Evolutionary conservation across 495 filamentous ascomycete genomes (phyloP).

Genomic region (Penicillium lagena): DNA sequence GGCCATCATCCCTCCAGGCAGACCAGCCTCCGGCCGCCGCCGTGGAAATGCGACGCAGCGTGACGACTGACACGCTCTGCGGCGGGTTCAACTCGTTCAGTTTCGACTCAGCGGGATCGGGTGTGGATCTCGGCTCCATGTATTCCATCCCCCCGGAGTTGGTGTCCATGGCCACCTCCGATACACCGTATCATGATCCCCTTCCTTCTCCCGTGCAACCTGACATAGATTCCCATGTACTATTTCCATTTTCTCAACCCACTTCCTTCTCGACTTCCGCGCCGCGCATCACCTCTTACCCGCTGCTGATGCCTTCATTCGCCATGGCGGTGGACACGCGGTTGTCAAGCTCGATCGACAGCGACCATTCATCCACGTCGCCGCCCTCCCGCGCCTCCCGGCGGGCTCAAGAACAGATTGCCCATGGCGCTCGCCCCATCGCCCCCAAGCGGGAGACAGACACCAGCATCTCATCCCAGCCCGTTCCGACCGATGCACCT

Average conservation of each 20-base stretch:
- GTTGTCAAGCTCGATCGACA: slow-evolving; percentile 26
- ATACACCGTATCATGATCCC: slow-evolving; percentile 19
- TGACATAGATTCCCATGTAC: slow-evolving; percentile 19
- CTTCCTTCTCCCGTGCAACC: slow-evolving; percentile 22
- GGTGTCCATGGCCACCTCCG: slow-evolving; percentile 27
- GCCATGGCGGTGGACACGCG: slow-evolving; percentile 26
- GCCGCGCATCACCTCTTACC: slow-evolving; percentile 21
- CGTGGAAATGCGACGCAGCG: slow-evolving; percentile 40
- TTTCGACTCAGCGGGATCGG: slow-evolving; percentile 31
- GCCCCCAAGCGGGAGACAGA: slow-evolving; percentile 35
- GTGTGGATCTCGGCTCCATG: slow-evolving; percentile 20
- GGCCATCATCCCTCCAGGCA: slow-evolving; percentile 12
- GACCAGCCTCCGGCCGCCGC: slow-evolving; percentile 15
- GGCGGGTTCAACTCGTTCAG: slow-evolving; percentile 39
- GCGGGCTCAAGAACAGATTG: slow-evolving; percentile 38
- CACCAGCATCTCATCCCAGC: slow-evolving; percentile 10
- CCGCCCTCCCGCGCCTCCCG: slow-evolving; percentile 33
- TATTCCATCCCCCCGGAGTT: slow-evolving; percentile 29
- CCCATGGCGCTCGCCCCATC: slow-evolving; percentile 36
- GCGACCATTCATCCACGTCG: slow-evolving; percentile 19
- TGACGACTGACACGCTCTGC: slow-evolving; percentile 37
- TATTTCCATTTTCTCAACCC: slow-evolving; percentile 23
- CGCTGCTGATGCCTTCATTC: slow-evolving; percentile 11
- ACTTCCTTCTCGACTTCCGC: slow-evolving; percentile 30
- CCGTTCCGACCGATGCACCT: slow-evolving; percentile 26